These are phyloP conservation scores for Backusella macrospora DNA, from an alignment of 192 early-diverging fungal species.

Conservation along the genomic window DNA sequence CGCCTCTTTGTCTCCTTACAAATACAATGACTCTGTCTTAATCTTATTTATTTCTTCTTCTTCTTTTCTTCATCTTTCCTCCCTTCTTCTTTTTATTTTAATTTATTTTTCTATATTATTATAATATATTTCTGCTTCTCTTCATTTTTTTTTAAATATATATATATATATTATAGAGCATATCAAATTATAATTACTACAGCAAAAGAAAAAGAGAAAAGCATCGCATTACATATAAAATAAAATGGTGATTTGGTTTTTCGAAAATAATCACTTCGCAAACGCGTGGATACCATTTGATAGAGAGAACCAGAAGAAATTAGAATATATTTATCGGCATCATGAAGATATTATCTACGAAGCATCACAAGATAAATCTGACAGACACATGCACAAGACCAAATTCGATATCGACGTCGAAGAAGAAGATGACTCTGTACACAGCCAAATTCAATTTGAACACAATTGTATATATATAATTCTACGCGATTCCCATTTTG, in stretches of 20 bases:
- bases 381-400: background rate
- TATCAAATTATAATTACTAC: background rate
- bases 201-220: background rate
- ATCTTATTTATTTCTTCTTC: background rate
- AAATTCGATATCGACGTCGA: slow-evolving; percentile 18
- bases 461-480: slow-evolving; percentile 19
- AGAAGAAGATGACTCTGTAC: slow-evolving; percentile 21
- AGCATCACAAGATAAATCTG: background rate
- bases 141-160: background rate
- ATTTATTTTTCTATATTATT: background rate
- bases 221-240: background rate
- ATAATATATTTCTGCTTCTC: background rate
- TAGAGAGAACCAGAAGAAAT: slow-evolving; percentile 25
- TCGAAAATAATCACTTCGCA: slow-evolving; percentile 25
- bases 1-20: background rate
- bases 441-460: slow-evolving; percentile 6
- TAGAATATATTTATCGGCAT: slow-evolving; percentile 27
- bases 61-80: background rate
- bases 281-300: slow-evolving; percentile 28
- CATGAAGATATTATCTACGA: slow-evolving; percentile 18
- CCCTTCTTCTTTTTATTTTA: background rate
- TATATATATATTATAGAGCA: background rate
- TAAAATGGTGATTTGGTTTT: slow-evolving; percentile 25
- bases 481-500: slow-evolving; percentile 21
- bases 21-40: background rate